Evolutionary conservation across 2,329 filamentous ascomycete species (phyloP).

Genomic region (Sporothrix pallida): DNA sequence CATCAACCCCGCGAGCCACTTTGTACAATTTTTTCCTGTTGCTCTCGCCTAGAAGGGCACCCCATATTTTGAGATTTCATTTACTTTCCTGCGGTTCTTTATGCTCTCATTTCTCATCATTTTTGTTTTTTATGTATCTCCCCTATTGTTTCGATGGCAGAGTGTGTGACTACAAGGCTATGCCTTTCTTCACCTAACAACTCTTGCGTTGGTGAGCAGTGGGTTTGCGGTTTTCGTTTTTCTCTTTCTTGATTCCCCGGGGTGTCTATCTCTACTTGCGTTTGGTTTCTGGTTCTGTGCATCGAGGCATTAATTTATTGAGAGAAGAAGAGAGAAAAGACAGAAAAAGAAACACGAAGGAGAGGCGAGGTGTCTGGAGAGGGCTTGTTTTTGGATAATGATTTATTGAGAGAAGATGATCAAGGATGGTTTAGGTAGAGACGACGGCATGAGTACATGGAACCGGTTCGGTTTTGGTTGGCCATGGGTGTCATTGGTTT

Average conservation of each 20-base stretch:
- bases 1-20: background rate
- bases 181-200: background rate
- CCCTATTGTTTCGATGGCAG: background rate
- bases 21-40: conserved; percentile 20
- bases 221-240: conserved; percentile 12
- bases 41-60: conserved; percentile 14
- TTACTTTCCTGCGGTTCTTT: background rate
- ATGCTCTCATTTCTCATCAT: background rate
- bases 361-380: background rate
- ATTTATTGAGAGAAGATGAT: background rate
- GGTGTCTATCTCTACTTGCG: conserved; percentile 20
- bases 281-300: conserved; percentile 10
- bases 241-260: conserved; percentile 36
- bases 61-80: conserved; percentile 25
- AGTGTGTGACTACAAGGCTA: background rate
- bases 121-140: background rate
- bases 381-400: conserved; percentile 4
- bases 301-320: conserved; percentile 21
- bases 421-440: background rate
- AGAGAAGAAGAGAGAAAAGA: background rate
- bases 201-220: background rate
- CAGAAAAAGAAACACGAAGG: background rate
- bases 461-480: background rate
- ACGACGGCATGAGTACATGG: conserved; percentile 4
- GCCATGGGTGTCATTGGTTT: background rate